These are phyloP conservation scores for Halophytophthora batemanensis DNA, from an alignment of 352 stramenopile genomes.

Conservation along the genomic window DNA sequence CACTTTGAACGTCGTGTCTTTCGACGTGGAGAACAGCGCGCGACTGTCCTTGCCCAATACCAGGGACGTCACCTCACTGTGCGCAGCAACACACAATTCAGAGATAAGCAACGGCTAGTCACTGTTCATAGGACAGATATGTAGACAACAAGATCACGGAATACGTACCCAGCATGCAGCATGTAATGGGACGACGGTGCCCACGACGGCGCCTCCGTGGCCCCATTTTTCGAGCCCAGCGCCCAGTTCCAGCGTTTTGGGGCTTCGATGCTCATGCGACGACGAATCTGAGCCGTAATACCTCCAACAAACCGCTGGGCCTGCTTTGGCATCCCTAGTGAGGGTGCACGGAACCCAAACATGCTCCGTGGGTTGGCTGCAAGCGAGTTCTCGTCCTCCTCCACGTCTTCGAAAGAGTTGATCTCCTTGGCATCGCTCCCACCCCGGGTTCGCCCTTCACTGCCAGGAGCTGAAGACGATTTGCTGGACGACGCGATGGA, in stretches of 20 bases:
- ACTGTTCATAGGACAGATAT: neutral
- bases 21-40: constrained; percentile 67
- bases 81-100: neutral
- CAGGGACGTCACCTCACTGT: constrained; percentile 69
- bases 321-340: constrained; percentile 67
- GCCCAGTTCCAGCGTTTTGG: constrained; percentile 71
- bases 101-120: neutral
- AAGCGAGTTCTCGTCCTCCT: constrained; percentile 20
- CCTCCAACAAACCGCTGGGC: constrained; percentile 72
- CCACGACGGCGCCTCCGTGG: constrained; percentile 48
- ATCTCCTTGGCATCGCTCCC: constrained; percentile 13
- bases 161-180: constrained; percentile 63
- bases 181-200: constrained; percentile 60
- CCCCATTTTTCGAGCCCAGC: constrained; percentile 41
- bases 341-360: constrained; percentile 67
- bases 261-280: constrained; percentile 69
- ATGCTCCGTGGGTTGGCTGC: constrained; percentile 43
- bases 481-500: constrained; percentile 15
- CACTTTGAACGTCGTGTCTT: constrained; percentile 78
- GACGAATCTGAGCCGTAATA: constrained; percentile 70
- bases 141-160: neutral
- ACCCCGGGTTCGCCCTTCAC: constrained; percentile 17
- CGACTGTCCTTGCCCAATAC: constrained; percentile 56
- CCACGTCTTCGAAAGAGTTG: constrained; percentile 23
- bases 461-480: constrained; percentile 15